Conservation (phyloP, 1,139 yeast genomes). For the Tardiomyces digboiensis region DNA sequence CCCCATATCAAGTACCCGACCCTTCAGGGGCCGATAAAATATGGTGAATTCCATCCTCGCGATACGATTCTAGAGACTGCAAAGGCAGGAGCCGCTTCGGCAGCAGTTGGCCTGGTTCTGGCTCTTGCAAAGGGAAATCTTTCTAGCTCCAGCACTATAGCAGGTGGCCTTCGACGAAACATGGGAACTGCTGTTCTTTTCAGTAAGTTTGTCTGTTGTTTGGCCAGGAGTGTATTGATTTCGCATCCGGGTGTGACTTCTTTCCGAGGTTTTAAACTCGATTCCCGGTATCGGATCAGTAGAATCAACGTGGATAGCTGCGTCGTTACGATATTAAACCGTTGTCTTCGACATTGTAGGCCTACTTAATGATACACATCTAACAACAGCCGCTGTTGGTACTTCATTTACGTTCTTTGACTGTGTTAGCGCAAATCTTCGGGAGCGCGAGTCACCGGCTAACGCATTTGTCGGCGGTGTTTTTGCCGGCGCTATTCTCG, state of each 20-base stretch:
- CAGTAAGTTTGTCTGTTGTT: background rate
- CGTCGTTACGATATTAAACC: too few species aligned
- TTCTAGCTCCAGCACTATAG: slow-evolving; percentile 14
- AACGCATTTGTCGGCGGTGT: slow-evolving; percentile 43
- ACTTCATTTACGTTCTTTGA: slow-evolving; percentile 33
- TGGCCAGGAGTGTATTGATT: background rate
- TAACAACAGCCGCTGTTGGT: slow-evolving; percentile 23
- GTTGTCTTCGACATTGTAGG: too few species aligned
- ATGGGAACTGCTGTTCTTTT: slow-evolving; percentile 12
- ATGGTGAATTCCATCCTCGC: slow-evolving; percentile 10
- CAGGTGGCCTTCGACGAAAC: slow-evolving; percentile 14
- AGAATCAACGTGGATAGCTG: too few species aligned
- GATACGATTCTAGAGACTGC: slow-evolving; percentile 36
- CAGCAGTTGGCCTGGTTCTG: slow-evolving; percentile 30
- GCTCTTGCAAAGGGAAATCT: slow-evolving; percentile 33
- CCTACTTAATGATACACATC: too few species aligned
- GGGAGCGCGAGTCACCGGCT: slow-evolving; percentile 35
- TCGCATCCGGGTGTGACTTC: too few species aligned
- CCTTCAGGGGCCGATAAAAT: background rate
- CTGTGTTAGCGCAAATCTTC: slow-evolving; percentile 32
- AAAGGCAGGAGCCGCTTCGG: slow-evolving; percentile 32
- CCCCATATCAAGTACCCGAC: background rate
- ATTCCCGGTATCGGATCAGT: too few species aligned
- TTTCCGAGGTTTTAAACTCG: too few species aligned
- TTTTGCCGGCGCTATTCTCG: slow-evolving; percentile 38